Conservation (phyloP, 768 basidiomycete species). For the Hydnum rufescens region DNA sequence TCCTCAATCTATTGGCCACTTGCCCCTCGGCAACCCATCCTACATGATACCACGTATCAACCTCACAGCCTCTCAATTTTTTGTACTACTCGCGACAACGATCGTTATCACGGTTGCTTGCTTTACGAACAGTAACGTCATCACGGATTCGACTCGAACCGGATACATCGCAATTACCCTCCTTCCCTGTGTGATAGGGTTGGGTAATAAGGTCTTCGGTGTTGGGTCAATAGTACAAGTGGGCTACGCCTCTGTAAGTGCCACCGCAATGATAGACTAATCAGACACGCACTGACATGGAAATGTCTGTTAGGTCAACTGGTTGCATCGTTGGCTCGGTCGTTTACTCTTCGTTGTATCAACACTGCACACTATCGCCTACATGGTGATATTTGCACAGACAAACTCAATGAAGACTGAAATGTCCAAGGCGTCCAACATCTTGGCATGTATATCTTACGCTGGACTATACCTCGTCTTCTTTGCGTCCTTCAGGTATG, state of each 20-base stretch:
- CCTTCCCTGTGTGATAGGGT: not conserved
- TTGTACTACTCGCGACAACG: not conserved
- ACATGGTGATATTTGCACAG: not conserved
- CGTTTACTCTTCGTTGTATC: not conserved
- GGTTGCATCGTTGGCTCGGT: constrained; percentile 1
- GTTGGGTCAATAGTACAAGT: not conserved
- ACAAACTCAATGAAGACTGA: not conserved
- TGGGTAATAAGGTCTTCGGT: constrained; percentile 1
- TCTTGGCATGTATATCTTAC: not conserved
- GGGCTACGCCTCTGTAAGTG: not conserved
- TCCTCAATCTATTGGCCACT: not conserved
- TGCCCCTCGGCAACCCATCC: not conserved
- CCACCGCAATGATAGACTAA: not conserved
- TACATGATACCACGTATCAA: not conserved
- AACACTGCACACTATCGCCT: constrained; percentile 1
- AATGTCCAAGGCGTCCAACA: constrained; percentile 1
- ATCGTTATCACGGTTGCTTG: not conserved
- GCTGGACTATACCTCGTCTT: not conserved
- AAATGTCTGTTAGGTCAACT: constrained; percentile 3
- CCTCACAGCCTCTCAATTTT: not conserved
- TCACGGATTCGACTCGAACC: not conserved
- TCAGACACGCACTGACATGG: not conserved
- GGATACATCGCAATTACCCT: constrained; percentile 3
- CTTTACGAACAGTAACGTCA: not conserved
- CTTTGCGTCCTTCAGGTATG: not conserved